A percentile compares a stretch with the other conserved stretches of the same genome.
phyloP scores from a whole-genome alignment of 441 rosid genomes.

The Euphorbia corollata region DNA sequence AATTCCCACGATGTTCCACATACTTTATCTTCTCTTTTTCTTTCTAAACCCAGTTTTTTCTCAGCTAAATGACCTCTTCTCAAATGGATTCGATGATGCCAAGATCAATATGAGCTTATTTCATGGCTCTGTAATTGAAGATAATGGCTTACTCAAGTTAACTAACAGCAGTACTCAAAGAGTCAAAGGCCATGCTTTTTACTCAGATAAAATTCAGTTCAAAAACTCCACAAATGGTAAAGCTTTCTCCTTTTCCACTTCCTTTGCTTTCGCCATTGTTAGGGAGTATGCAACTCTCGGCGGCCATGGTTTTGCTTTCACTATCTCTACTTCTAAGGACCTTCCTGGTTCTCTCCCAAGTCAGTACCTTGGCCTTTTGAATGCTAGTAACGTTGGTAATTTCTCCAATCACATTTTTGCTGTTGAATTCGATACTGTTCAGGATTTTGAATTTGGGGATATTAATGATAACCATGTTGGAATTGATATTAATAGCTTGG shows the following conservation, averaged over 20 bases:
- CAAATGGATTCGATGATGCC: constrained; percentile 41
- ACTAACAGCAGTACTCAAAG: constrained; percentile 44
- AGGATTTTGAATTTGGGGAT: constrained; percentile 56
- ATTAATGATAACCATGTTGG: constrained; percentile 72
- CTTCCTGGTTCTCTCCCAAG: constrained; percentile 50
- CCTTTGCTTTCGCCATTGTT: constrained; percentile 63
- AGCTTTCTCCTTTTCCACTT: constrained; percentile 60
- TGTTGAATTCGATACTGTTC: constrained; percentile 74
- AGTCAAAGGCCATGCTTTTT: constrained; percentile 65
- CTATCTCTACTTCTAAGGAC: constrained; percentile 44
- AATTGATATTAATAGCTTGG: constrained; percentile 50
- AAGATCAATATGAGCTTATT: constrained; percentile 38
- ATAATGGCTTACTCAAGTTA: constrained; percentile 49
- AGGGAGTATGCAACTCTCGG: constrained; percentile 61
- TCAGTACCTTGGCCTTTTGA: constrained; percentile 67
- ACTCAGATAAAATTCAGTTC: constrained; percentile 50
- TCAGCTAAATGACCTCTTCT: constrained; percentile 37
- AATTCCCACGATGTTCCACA: constrained; percentile 27
- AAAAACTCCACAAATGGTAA: constrained; percentile 33
- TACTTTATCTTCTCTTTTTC: constrained; percentile 24
- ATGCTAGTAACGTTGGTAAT: constrained; percentile 41
- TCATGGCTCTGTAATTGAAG: constrained; percentile 46
- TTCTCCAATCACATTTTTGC: constrained; percentile 55
- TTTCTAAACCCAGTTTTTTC: constrained; percentile 35
- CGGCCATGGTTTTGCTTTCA: constrained; percentile 75